phyloP scores from a whole-genome alignment of 192 early-diverging fungal genomes.

The Coemansia pectinata region DNA sequence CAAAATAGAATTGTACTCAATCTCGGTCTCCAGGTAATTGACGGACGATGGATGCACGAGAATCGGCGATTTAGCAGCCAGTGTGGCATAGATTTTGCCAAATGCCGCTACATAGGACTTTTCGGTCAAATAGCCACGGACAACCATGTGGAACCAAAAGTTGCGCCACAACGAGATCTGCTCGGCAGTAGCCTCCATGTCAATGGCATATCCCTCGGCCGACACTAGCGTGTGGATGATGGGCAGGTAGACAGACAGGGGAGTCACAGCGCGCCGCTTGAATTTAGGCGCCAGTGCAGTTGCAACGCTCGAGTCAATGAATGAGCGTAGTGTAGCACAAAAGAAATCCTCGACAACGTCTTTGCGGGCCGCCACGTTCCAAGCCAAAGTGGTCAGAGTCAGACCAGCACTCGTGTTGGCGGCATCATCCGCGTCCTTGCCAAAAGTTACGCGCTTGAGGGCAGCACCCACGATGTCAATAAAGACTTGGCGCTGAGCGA shows the following conservation, averaged over 20 bases:
- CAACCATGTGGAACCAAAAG: slow-evolving; percentile 87
- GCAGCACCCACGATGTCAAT: slow-evolving; percentile 58
- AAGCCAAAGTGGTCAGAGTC: slow-evolving; percentile 26
- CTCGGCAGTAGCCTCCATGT: slow-evolving; percentile 61
- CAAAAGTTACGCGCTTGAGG: slow-evolving; percentile 40
- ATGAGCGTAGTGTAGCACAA: slow-evolving; percentile 27
- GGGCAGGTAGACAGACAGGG: slow-evolving; percentile 58
- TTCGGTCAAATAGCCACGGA: slow-evolving; percentile 74
- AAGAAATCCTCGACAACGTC: slow-evolving; percentile 36
- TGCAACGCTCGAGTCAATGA: slow-evolving; percentile 42
- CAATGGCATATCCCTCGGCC: slow-evolving; percentile 61
- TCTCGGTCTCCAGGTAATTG: slow-evolving; percentile 83
- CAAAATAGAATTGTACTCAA: slow-evolving; percentile 84
- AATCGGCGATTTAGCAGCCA: slow-evolving; percentile 85
- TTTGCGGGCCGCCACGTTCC: slow-evolving; percentile 14
- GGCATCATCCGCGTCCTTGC: slow-evolving; percentile 7
- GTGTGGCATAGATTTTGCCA: slow-evolving; percentile 62
- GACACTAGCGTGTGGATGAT: slow-evolving; percentile 62
- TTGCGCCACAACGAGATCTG: slow-evolving; percentile 76
- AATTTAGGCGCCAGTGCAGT: slow-evolving; percentile 11
- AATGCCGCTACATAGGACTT: slow-evolving; percentile 77
- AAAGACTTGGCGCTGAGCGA: slow-evolving; percentile 58
- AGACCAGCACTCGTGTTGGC: slow-evolving; percentile 25
- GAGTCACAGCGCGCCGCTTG: slow-evolving; percentile 17
- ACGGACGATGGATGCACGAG: slow-evolving; percentile 70